phyloP scores from a whole-genome alignment of 2,329 filamentous ascomycete species.

The Davidsoniella eucalypti region DNA sequence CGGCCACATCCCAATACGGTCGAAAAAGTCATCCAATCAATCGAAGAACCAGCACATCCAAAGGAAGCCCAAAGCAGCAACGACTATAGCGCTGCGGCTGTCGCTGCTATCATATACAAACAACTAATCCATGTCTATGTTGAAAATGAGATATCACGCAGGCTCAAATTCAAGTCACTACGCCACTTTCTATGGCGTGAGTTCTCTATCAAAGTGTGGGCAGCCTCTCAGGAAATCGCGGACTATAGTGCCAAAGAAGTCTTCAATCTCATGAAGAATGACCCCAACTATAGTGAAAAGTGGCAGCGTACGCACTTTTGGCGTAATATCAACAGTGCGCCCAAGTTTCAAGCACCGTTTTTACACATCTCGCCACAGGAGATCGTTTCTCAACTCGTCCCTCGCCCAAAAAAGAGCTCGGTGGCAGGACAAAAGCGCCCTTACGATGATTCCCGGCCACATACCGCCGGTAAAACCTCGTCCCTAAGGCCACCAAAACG shows the following conservation, averaged over 20 bases:
- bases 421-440: slow-evolving; percentile 7
- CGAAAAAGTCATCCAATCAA: too few relatives aligned
- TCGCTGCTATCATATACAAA: too few relatives aligned
- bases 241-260: slow-evolving; percentile 5
- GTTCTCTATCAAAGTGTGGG: slow-evolving; percentile 2
- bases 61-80: too few relatives aligned
- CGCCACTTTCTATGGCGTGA: background rate
- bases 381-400: too few relatives aligned
- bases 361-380: too few relatives aligned
- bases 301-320: background rate
- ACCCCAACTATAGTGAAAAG: slow-evolving; percentile 3
- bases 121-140: too few relatives aligned
- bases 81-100: too few relatives aligned
- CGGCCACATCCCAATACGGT: too few relatives aligned
- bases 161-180: background rate
- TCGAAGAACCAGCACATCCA: too few relatives aligned
- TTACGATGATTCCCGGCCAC: background rate
- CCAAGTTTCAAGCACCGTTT: background rate
- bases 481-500: slow-evolving; percentile 8
- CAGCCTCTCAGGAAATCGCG: background rate
- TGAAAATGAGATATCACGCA: too few relatives aligned
- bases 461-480: slow-evolving; percentile 4
- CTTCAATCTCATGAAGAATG: slow-evolving; percentile 8
- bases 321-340: background rate
- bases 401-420: too few relatives aligned